Evolutionary conservation across 441 rosid species (phyloP).

Genomic region (Adansonia gregorii): DNA sequence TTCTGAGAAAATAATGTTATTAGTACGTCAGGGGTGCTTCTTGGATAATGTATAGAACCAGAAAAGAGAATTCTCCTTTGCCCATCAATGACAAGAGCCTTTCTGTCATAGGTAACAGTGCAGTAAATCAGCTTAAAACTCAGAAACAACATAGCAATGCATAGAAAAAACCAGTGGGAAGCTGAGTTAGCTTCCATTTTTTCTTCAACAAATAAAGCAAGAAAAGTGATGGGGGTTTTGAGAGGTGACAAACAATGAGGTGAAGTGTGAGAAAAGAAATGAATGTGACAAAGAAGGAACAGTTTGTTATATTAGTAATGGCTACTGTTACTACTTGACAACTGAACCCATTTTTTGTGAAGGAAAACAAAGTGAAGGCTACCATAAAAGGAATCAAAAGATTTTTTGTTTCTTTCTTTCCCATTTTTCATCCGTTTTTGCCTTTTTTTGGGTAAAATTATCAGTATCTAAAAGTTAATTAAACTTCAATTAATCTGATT

Average conservation of each 20-base stretch:
- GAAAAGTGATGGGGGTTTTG: neutral
- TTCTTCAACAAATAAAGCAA: neutral
- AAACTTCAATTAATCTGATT: too few relatives aligned
- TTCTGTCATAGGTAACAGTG: constrained; percentile 39
- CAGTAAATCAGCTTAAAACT: constrained; percentile 23
- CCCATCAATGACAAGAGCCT: constrained; percentile 46
- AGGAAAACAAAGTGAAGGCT: neutral
- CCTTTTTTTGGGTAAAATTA: neutral
- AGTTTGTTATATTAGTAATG: neutral
- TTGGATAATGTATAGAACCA: constrained; percentile 54
- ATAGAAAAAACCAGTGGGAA: constrained; percentile 30
- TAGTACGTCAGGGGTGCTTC: constrained; percentile 45
- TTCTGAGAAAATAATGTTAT: neutral
- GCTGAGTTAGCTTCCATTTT: constrained; percentile 45
- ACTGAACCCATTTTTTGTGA: constrained; percentile 3
- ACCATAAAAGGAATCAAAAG: neutral
- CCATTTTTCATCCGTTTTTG: neutral
- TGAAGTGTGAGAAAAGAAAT: constrained; percentile 28
- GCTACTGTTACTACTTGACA: constrained; percentile 16
- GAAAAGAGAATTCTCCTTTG: constrained; percentile 47
- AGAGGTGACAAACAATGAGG: neutral
- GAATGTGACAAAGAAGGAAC: constrained; percentile 19
- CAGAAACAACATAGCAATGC: constrained; percentile 22
- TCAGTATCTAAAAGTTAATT: too few relatives aligned
- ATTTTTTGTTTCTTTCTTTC: constrained; percentile 9